Conservation (phyloP, 345 rosid species). For the Sonneratia alba region DNA sequence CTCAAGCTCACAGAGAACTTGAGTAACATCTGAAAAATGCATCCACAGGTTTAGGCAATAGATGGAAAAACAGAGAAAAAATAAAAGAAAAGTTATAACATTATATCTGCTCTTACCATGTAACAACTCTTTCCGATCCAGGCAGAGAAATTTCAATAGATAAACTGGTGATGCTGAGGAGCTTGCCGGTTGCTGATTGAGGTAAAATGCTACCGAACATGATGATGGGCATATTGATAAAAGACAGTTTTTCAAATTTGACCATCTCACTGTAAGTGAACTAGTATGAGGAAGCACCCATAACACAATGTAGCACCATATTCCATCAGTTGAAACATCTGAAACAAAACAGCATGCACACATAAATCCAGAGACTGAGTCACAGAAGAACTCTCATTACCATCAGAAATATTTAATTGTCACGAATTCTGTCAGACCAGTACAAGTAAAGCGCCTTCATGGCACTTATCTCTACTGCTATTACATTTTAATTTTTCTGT, state of each 20-base stretch:
- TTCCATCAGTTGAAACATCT: slow-evolving; percentile 91
- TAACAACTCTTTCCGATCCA: slow-evolving; percentile 53
- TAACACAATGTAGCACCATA: slow-evolving; percentile 68
- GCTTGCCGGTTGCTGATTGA: slow-evolving; percentile 24
- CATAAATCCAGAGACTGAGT: neutral
- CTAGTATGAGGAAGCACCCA: slow-evolving; percentile 62
- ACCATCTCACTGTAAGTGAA: slow-evolving; percentile 47
- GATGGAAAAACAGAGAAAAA: neutral
- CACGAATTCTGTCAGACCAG: neutral
- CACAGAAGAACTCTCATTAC: no score
- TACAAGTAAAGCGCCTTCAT: neutral
- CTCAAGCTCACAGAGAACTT: slow-evolving; percentile 72
- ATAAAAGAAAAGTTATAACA: neutral
- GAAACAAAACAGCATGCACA: slow-evolving; percentile 6
- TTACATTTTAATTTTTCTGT: no score
- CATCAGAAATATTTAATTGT: no score
- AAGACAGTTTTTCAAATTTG: slow-evolving; percentile 62
- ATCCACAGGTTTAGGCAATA: slow-evolving; percentile 11
- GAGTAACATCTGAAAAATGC: slow-evolving; percentile 58
- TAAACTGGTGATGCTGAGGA: slow-evolving; percentile 42
- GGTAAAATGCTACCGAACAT: slow-evolving; percentile 31
- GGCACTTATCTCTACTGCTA: no score
- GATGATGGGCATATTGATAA: slow-evolving; percentile 56
- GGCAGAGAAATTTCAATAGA: slow-evolving; percentile 60
- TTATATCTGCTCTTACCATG: slow-evolving; percentile 39